These are phyloP conservation scores for Thraustotheca clavata DNA, from an alignment of 352 stramenopile species.

Conservation along the genomic window DNA sequence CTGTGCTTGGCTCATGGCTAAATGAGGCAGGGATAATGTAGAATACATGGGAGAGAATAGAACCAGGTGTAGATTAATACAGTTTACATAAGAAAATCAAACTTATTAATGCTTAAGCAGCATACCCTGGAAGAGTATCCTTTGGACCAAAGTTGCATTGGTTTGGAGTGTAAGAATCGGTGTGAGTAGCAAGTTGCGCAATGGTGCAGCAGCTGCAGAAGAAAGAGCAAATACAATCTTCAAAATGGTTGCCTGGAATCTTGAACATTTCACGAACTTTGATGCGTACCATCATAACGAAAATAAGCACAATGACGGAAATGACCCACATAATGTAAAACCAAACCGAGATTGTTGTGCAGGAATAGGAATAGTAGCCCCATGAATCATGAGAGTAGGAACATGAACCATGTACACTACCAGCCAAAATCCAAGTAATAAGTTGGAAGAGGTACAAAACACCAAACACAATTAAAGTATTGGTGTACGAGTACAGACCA, in stretches of 20 bases:
- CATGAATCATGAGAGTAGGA: background rate
- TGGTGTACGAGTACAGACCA: slow-evolving; percentile 41
- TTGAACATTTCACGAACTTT: slow-evolving; percentile 48
- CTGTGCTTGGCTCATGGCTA: background rate
- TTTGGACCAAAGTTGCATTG: slow-evolving; percentile 58
- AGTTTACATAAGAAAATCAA: background rate
- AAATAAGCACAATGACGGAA: background rate
- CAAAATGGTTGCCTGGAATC: slow-evolving; percentile 46
- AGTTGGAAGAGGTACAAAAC: slow-evolving; percentile 45
- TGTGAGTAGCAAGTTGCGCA: slow-evolving; percentile 43
- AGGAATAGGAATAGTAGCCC: background rate
- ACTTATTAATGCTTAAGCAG: background rate
- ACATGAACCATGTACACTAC: no score
- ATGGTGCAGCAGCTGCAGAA: slow-evolving; percentile 70
- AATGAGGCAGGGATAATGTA: no score
- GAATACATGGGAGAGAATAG: background rate
- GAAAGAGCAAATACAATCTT: slow-evolving; percentile 38
- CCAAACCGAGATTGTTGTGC: background rate
- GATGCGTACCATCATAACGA: slow-evolving; percentile 33
- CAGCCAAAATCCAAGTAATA: slow-evolving; percentile 25
- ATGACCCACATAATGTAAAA: background rate
- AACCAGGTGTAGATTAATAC: background rate
- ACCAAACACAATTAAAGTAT: slow-evolving; percentile 41
- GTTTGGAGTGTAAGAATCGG: slow-evolving; percentile 36
- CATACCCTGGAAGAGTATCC: background rate